Base-by-base conservation (phyloP, 2,329 filamentous ascomycete genomes). In the Fusarium burgessii region DNA sequence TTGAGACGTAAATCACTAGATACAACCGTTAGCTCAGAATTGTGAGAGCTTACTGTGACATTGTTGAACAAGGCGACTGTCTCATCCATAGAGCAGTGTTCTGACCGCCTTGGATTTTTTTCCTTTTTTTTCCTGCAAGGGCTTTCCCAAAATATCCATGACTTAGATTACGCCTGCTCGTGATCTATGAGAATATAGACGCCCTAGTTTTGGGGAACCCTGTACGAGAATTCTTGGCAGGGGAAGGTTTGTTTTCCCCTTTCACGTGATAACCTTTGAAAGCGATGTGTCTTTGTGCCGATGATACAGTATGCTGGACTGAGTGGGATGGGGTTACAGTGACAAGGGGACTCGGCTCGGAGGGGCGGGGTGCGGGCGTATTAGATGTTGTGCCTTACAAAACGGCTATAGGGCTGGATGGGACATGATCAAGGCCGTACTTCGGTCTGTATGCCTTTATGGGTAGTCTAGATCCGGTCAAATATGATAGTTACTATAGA, bases 131-230 rank as follows among this genome's bases (percentile, higher is more conserved):
- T 15, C 18, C 29, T 23, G 20, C n/a, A 6, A 15, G 20, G 4
- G 11, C 1, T 20, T 43, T 36, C 2, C 12, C 2, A 0, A 6
- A 14, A 8, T 7, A 14, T 5, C 4, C 0, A 25, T 50, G 20
- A 36, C 20, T 20, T 25, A 25, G 25, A 29, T 29, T 29, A 2
- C 27, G 27, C 2, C 27, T 29, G 6, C 27, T 10, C 2, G 27
- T 6, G 27, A 29, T 29, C 27, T 29, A 7, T 2, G 6, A 6
- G 27, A 29, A 29, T 6, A 29, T 29, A 29, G 27, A 29, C 27
- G 3, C 27, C 10, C 27, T 4, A 29, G 4, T 29, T 29, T 29
- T 8, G 10, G 7, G 27, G 27, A 29, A 2, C 27, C 27, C 10
- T 10, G 6, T 29, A 29, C 7, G 27, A 6, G 27, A 29, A 29